phyloP scores from a whole-genome alignment of 75 land plant species.

The Gnetum montanum region DNA sequence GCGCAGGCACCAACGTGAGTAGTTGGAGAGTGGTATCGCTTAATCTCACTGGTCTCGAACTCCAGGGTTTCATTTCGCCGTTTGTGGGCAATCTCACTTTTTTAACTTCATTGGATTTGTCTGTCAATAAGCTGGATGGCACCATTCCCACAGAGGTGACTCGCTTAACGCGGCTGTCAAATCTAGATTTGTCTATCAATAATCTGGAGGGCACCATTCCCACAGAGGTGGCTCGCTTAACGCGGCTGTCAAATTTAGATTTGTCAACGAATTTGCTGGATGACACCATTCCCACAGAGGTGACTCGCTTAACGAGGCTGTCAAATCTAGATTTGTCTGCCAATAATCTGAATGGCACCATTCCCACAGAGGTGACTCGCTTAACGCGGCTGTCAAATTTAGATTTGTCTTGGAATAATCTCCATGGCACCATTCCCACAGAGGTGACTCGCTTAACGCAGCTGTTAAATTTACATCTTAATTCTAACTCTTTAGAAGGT shows the following conservation, averaged over 20 bases:
- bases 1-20: too few species aligned
- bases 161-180: slow-evolving; percentile 37
- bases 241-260: slow-evolving; percentile 38
- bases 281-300: slow-evolving; percentile 40
- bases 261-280: slow-evolving; percentile 38
- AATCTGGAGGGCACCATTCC: slow-evolving; percentile 45
- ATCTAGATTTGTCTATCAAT: slow-evolving; percentile 35
- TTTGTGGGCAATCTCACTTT: slow-evolving; percentile 47
- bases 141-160: slow-evolving; percentile 51
- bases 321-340: slow-evolving; percentile 20
- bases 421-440: slow-evolving; percentile 21
- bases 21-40: too few species aligned
- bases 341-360: slow-evolving; percentile 54
- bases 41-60: slow-evolving; percentile 33
- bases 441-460: too few species aligned
- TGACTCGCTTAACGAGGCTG: slow-evolving; percentile 38
- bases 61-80: slow-evolving; percentile 49
- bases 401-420: slow-evolving; percentile 8
- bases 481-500: too few species aligned
- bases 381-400: slow-evolving; percentile 15
- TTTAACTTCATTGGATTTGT: slow-evolving; percentile 36
- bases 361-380: slow-evolving; percentile 31
- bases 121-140: slow-evolving; percentile 42
- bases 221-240: slow-evolving; percentile 26
- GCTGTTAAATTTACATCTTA: too few species aligned